Base-by-base conservation (phyloP, 345 rosid species). In the Nephelium lappaceum region DNA sequence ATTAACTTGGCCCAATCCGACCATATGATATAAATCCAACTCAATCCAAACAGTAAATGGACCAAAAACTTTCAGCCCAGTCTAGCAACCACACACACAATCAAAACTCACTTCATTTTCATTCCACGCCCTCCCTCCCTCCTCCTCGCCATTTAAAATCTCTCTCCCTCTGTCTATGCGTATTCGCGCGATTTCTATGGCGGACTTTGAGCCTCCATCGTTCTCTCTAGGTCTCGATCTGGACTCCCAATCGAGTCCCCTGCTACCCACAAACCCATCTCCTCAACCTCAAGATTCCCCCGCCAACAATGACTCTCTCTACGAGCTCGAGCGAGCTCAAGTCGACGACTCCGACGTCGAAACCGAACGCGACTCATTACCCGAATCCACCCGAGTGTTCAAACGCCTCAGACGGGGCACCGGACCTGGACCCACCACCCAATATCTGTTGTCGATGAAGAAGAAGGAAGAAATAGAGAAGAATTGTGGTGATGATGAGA, bases 221-320 rank as follows among this genome's bases (percentile, higher is more conserved):
- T 95, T 95, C 82, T 93, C 96, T 14, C 97, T 95, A 80, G 97
- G 95, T 31, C 82, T 91, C 39, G 98, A 93, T 73, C 77, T 87
- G 18, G 93, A 91, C 69, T 67, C 68, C 74, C 89, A 86, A 1
- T 27, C 79, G 67, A 87, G 82, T 65, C 77, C 84, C 69, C 79
- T 18, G 8, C 45, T 51, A 14, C 67, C 78, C 39, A 39, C 69
- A 5, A 38, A 68, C 21, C 67, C 74, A 27, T 57, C 77, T 69
- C 70, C 82, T 7, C 64, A n/a, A 2, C 66, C 79, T 11, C 70
- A n/a, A 1, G 82, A 19, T 75, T 42, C 83, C 55, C 77, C 77
- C 19, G 8, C 16, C 71, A 38, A 36, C 51, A 71, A 31, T 42
- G 72, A n/a, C 62, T 6, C 27, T 76, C 53, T 38, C 38, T 55